These are phyloP conservation scores for Aspergillus ochraceoroseus DNA, from an alignment of 2,329 filamentous ascomycete species.

Conservation along the genomic window DNA sequence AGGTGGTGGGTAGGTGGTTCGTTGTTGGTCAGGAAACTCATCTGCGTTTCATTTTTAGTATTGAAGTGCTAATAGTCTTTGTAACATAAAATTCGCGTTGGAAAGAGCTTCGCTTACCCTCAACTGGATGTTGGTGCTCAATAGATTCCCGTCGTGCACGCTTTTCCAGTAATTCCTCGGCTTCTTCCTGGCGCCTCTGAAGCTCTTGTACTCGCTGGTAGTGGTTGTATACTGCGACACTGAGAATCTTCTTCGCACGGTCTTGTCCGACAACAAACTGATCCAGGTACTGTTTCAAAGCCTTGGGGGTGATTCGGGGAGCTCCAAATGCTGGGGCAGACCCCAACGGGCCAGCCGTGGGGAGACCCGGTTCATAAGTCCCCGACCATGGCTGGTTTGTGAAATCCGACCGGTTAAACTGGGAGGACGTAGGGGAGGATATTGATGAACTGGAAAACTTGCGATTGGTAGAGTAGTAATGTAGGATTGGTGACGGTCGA, in stretches of 20 bases:
- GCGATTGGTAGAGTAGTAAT: slow-evolving; percentile 15
- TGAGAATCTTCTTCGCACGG: slow-evolving; percentile 83
- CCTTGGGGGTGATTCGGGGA: slow-evolving; percentile 56
- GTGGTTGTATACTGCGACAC: slow-evolving; percentile 92
- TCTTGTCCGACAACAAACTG: slow-evolving; percentile 96
- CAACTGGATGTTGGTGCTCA: slow-evolving; percentile 65
- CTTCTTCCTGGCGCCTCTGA: slow-evolving; percentile 71
- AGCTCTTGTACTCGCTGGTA: slow-evolving; percentile 80
- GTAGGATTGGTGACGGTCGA: slow-evolving; percentile 19
- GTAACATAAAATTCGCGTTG: no score
- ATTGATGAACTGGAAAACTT: slow-evolving; percentile 29
- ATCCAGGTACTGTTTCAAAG: slow-evolving; percentile 83
- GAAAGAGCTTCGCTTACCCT: slow-evolving; percentile 61
- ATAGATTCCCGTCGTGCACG: slow-evolving; percentile 64
- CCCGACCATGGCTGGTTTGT: slow-evolving; percentile 58
- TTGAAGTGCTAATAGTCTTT: no score
- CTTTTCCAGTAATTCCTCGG: slow-evolving; percentile 67
- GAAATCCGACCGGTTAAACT: slow-evolving; percentile 60
- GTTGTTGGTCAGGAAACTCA: slow-evolving; percentile 59
- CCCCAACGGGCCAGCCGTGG: slow-evolving; percentile 59
- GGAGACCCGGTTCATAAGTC: slow-evolving; percentile 58
- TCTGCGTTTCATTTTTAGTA: slow-evolving; percentile 45
- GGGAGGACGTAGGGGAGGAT: slow-evolving; percentile 42
- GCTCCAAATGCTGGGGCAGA: slow-evolving; percentile 55
- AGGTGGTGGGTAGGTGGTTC: slow-evolving; percentile 44